Percentiles rank a stretch among this genome's conserved stretches.
Conservation (phyloP, 306 rosid genomes). For the Acmispon strigosus region DNA sequence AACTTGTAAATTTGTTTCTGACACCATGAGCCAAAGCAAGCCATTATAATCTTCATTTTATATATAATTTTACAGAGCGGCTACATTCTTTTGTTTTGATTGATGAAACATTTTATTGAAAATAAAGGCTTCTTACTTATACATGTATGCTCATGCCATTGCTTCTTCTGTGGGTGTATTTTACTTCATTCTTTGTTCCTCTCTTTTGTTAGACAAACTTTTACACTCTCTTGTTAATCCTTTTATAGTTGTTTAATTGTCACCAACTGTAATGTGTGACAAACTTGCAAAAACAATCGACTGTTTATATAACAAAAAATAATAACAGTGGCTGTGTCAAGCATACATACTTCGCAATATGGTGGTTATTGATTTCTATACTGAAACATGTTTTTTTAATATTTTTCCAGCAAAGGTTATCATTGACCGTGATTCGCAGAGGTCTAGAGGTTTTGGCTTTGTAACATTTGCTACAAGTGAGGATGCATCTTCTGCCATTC, state of each 20-base stretch:
- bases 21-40: background rate
- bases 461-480: constrained; percentile 36
- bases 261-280: background rate
- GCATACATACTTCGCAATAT: constrained; percentile 5
- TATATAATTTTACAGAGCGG: background rate
- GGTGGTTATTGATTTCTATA: background rate
- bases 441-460: constrained; percentile 51
- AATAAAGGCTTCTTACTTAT: background rate
- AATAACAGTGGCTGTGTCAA: background rate
- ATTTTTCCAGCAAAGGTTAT: constrained; percentile 36
- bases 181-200: background rate
- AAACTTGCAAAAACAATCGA: no score
- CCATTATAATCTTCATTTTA: background rate
- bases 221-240: background rate
- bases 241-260: background rate
- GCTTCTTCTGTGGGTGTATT: background rate
- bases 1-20: background rate
- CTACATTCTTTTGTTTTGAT: background rate
- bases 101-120: background rate
- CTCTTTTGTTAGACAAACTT: background rate
- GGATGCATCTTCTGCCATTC: constrained; percentile 47
- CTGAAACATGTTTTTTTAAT: constrained; percentile 1
- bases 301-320: no score
- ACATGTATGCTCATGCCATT: background rate
- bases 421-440: constrained; percentile 36